phyloP scores from a whole-genome alignment of 805 yeast species.

The Ogataea wickerhamii region DNA sequence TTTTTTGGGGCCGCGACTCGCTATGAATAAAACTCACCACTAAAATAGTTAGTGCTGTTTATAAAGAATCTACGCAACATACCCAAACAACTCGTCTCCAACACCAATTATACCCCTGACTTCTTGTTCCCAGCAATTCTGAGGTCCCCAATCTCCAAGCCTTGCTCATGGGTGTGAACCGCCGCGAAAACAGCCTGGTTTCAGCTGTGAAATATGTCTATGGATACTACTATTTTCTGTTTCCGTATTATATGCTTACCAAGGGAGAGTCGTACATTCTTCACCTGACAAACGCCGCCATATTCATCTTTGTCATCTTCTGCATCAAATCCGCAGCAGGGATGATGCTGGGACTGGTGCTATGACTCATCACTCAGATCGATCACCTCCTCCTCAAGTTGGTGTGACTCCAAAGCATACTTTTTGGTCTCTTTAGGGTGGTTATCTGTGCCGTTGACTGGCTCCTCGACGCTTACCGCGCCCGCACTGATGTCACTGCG shows the following conservation, averaged over 20 bases:
- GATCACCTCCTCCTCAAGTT: conserved; percentile 22
- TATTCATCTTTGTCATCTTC: conserved; percentile 10
- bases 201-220: conserved; percentile 18
- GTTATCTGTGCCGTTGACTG: conserved; percentile 1
- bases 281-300: conserved; percentile 14
- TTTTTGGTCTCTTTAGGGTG: conserved; percentile 6
- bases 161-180: background rate
- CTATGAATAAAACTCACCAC: too few species aligned
- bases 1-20: too few species aligned
- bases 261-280: conserved; percentile 35
- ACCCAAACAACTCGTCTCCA: too few species aligned
- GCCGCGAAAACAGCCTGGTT: conserved; percentile 1
- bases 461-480: conserved; percentile 4
- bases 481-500: conserved; percentile 4
- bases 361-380: conserved; percentile 23
- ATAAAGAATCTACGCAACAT: too few species aligned
- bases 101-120: too few species aligned
- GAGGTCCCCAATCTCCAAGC: too few species aligned
- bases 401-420: conserved; percentile 19
- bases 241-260: conserved; percentile 51
- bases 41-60: too few species aligned
- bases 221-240: conserved; percentile 38
- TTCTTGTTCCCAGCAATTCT: too few species aligned
- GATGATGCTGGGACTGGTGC: conserved; percentile 2
- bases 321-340: conserved; percentile 9